Conservation (phyloP, 306 rosid species). For the Vigna angularis region DNA sequence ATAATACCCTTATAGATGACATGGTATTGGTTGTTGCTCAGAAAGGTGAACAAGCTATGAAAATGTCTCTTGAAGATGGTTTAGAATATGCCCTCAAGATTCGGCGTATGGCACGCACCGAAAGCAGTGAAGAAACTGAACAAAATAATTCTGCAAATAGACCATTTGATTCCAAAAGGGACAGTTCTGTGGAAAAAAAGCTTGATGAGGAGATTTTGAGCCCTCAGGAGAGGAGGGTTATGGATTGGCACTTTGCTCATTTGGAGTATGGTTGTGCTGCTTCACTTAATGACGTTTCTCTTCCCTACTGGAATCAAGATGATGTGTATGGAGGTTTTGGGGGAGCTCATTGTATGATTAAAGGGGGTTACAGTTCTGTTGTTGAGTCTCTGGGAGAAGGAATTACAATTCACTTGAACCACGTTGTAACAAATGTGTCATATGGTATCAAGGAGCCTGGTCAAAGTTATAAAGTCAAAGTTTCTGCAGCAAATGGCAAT, state of each 20-base stretch:
- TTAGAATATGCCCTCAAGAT: constrained; percentile 87
- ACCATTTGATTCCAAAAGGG: constrained; percentile 45
- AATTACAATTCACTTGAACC: constrained; percentile 71
- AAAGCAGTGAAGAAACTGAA: constrained; percentile 56
- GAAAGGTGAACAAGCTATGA: constrained; percentile 84
- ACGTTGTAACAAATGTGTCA: constrained; percentile 80
- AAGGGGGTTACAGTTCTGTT: constrained; percentile 93
- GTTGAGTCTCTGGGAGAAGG: constrained; percentile 96
- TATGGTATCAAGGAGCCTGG: constrained; percentile 63
- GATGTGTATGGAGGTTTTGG: constrained; percentile 99
- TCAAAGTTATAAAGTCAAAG: constrained; percentile 65
- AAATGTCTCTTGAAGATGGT: constrained; percentile 98
- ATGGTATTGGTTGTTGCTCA: constrained; percentile 86
- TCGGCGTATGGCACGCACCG: constrained; percentile 67
- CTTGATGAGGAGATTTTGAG: constrained; percentile 66
- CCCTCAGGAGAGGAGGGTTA: constrained; percentile 96
- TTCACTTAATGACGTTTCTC: constrained; percentile 88
- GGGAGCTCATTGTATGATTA: constrained; percentile 99
- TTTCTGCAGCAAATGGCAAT: constrained; percentile 78
- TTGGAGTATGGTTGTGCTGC: constrained; percentile 99
- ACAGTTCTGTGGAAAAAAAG: constrained; percentile 41
- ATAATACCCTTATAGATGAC: constrained; percentile 96
- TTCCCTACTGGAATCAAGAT: constrained; percentile 99
- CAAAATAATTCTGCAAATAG: constrained; percentile 47
- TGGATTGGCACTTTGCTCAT: constrained; percentile 99